Conservation (phyloP, 2,329 filamentous ascomycete species). For the Pestalotiopsis sp. region DNA sequence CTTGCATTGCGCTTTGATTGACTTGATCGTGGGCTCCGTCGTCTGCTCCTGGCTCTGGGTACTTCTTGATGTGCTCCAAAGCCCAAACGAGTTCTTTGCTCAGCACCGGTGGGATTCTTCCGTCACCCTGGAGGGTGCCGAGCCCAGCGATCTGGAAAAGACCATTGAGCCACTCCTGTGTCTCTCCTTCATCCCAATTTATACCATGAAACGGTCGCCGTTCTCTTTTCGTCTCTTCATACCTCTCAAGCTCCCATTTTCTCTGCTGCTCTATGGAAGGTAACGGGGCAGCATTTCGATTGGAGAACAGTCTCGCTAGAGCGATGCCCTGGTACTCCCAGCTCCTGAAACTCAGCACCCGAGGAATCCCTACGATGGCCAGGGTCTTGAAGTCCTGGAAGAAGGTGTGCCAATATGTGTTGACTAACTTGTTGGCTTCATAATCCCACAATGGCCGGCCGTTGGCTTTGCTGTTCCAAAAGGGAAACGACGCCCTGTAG, state of each 20-base stretch:
- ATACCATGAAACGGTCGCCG: conserved; percentile 54
- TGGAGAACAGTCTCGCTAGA: conserved; percentile 50
- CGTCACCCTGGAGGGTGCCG: conserved; percentile 47
- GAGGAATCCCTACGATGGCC: conserved; percentile 53
- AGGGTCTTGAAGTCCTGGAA: conserved; percentile 49
- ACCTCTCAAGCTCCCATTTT: conserved; percentile 48
- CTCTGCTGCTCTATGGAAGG: conserved; percentile 41
- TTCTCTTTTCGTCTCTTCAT: conserved; percentile 29
- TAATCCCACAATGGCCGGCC: conserved; percentile 56
- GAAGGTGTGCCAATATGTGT: conserved; percentile 56
- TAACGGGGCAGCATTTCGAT: conserved; percentile 39
- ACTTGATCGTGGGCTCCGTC: background rate
- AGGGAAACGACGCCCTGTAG: conserved; percentile 45
- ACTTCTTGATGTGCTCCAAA: conserved; percentile 50
- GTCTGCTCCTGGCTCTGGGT: conserved; percentile 33
- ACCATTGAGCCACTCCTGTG: conserved; percentile 45
- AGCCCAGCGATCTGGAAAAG: conserved; percentile 54
- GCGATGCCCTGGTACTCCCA: conserved; percentile 61
- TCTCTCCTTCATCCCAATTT: conserved; percentile 54
- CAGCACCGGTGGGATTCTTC: conserved; percentile 47
- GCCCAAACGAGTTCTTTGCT: conserved; percentile 48
- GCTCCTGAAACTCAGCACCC: conserved; percentile 53
- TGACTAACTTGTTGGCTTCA: conserved; percentile 40
- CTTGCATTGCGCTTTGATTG: too few relatives aligned
- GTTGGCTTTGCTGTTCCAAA: conserved; percentile 49